Evolutionary conservation across 1,284 basidiomycete genomes (phyloP).

Genomic region (Ustilago lituana): DNA sequence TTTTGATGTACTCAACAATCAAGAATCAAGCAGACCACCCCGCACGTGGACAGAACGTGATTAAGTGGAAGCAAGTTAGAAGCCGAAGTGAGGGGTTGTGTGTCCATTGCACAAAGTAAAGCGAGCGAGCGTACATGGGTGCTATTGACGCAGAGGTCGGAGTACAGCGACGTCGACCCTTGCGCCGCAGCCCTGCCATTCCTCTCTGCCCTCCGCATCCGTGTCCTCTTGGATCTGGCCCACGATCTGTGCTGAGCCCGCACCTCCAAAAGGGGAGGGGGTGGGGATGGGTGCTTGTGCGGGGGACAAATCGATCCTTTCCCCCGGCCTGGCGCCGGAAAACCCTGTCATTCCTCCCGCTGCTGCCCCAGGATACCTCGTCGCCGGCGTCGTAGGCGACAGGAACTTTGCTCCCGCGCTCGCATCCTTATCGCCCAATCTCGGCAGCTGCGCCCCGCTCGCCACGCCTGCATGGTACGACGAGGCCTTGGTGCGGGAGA

Average conservation of each 20-base stretch:
- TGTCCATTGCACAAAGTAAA: no score
- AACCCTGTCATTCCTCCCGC: no score
- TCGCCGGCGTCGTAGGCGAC: constrained; percentile 1
- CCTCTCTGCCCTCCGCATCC: constrained; percentile 4
- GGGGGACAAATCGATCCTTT: constrained; percentile 32
- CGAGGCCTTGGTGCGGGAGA: constrained; percentile 69
- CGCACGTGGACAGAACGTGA: no score
- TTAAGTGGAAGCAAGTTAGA: no score
- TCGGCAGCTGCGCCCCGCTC: constrained; percentile 2
- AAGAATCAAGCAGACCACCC: no score
- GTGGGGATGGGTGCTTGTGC: constrained; percentile 11
- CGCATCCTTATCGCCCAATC: constrained; percentile 11
- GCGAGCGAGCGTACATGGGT: no score
- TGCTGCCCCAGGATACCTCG: constrained; percentile 1
- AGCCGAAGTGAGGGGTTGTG: no score
- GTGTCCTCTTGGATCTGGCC: constrained; percentile 9
- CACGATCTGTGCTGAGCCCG: constrained; percentile 16
- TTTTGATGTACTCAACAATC: no score
- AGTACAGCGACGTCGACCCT: constrained; percentile 45
- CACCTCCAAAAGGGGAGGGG: no score
- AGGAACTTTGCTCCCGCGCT: constrained; percentile 18
- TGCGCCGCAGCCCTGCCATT: constrained; percentile 42
- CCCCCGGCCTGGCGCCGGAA: constrained; percentile 24
- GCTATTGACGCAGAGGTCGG: no score
- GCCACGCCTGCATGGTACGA: constrained; percentile 26